phyloP scores from a whole-genome alignment of 805 yeast species.

The Metschnikowia hibisci region DNA sequence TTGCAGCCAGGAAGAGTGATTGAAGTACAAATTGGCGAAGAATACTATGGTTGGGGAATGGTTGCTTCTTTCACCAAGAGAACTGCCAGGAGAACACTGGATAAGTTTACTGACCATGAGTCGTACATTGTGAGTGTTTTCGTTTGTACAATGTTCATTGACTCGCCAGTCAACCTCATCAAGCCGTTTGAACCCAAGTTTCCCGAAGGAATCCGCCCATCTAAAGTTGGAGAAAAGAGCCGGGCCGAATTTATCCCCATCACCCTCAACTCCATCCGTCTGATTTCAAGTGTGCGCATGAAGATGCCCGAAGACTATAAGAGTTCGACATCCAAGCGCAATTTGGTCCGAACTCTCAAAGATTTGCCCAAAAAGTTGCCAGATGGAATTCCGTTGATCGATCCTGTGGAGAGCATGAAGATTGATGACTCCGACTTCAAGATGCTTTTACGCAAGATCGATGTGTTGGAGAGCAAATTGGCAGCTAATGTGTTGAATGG shows the following conservation, averaged over 20 bases:
- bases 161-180: constrained; percentile 78
- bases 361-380: constrained; percentile 84
- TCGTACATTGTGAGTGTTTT: constrained; percentile 84
- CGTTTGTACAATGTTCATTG: constrained; percentile 70
- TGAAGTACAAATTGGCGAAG: constrained; percentile 54
- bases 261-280: constrained; percentile 69
- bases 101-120: constrained; percentile 75
- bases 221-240: constrained; percentile 64
- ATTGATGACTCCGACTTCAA: constrained; percentile 79
- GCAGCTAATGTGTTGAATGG: constrained; percentile 64
- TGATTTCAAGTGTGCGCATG: constrained; percentile 76
- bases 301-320: constrained; percentile 75
- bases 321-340: constrained; percentile 52
- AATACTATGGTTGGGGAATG: constrained; percentile 96
- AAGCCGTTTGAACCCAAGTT: constrained; percentile 74
- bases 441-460: constrained; percentile 68
- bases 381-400: constrained; percentile 86
- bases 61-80: constrained; percentile 76
- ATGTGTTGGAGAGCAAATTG: constrained; percentile 74
- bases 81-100: constrained; percentile 55
- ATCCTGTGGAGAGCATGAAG: constrained; percentile 90
- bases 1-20: constrained; percentile 86
- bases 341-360: constrained; percentile 62
- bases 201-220: constrained; percentile 87
- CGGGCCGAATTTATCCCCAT: constrained; percentile 80